Evolutionary conservation across 2,329 filamentous ascomycete genomes (phyloP), one percentile per base, ranked within the genome.

Genomic region (Ascochyta clinopodiicola): DNA sequence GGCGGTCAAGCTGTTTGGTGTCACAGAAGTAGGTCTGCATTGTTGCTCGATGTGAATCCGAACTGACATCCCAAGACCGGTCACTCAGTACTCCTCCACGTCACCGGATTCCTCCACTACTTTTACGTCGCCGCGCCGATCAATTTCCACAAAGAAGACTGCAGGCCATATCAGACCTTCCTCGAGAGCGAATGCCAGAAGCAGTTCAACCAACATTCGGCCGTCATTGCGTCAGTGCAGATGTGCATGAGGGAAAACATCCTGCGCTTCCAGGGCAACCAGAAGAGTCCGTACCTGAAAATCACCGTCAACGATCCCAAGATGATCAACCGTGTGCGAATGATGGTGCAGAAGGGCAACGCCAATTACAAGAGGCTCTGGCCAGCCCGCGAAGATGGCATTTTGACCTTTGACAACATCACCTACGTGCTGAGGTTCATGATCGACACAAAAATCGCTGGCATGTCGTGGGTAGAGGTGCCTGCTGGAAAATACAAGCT

Each of bases 401-500:
- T 98, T 61, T 84, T 93, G 75, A 98, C 95, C 0, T 99, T 94
- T 68, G 95, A 99, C 80, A 97, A 89, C 64, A 93, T 99, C 53
- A 91, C 96, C 80, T 99, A 97, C 71, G 86, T 98, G 24, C 78
- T 98, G 62, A 86, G 95, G 46, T 98, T 99, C 78, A 99, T 99
- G 95, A 94, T 99, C 44, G 95, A 99, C 75, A 96, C 90, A 64
- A 89, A 93, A 84, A 89, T 99, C 39, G 84, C 90, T 52, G 95
- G 95, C 61, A 99, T 99, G 95, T 94, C 92, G 1, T 99, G 95
- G 95, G 92, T 98, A 0, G 92, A 96, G 75, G 91, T 88, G 17
- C 88, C 91, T 21, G 83, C 88, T 3, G 83, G 82, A 27, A 87
- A 88, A 59, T 97, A 94, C 78, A 82, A 83, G 50, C 80, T 96